A percentile compares a stretch with the other conserved stretches of the same genome.
Evolutionary conservation across 495 filamentous ascomycete genomes (phyloP).

Genomic region (Hypoxylon lenormandii): DNA sequence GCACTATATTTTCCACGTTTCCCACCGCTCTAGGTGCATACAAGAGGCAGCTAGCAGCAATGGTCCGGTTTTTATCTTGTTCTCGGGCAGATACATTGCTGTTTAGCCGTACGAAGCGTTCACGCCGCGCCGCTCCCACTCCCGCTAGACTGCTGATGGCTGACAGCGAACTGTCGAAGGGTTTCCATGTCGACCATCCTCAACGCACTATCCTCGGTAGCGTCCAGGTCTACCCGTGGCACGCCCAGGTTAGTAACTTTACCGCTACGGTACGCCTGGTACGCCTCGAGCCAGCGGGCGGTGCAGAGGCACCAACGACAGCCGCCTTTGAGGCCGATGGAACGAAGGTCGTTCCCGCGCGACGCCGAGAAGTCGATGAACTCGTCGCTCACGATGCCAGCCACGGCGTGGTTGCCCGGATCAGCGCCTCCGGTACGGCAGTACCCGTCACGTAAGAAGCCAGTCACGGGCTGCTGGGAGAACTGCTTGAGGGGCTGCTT

Average conservation of each 20-base stretch:
- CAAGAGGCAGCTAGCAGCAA: too few species aligned
- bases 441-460: constrained; percentile 71
- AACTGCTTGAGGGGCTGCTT: constrained; percentile 68
- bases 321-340: constrained; percentile 64
- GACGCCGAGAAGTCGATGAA: constrained; percentile 71
- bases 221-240: constrained; percentile 59
- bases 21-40: too few species aligned
- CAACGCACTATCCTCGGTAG: constrained; percentile 64
- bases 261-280: constrained; percentile 55
- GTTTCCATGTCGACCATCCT: constrained; percentile 58
- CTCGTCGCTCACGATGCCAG: constrained; percentile 67
- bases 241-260: constrained; percentile 48
- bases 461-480: constrained; percentile 68
- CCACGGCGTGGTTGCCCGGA: constrained; percentile 64
- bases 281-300: constrained; percentile 65
- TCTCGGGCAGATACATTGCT: too few species aligned
- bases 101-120: neutral
- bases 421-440: constrained; percentile 62
- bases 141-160: constrained; percentile 45
- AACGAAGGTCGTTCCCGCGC: constrained; percentile 68
- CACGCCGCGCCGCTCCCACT: constrained; percentile 10
- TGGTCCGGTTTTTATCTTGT: too few species aligned
- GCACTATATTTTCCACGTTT: too few species aligned
- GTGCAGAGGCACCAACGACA: constrained; percentile 73
- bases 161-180: constrained; percentile 60